Base-by-base conservation (phyloP, 2,329 filamentous ascomycete genomes). In the Zymoseptoria pseudotritici region DNA sequence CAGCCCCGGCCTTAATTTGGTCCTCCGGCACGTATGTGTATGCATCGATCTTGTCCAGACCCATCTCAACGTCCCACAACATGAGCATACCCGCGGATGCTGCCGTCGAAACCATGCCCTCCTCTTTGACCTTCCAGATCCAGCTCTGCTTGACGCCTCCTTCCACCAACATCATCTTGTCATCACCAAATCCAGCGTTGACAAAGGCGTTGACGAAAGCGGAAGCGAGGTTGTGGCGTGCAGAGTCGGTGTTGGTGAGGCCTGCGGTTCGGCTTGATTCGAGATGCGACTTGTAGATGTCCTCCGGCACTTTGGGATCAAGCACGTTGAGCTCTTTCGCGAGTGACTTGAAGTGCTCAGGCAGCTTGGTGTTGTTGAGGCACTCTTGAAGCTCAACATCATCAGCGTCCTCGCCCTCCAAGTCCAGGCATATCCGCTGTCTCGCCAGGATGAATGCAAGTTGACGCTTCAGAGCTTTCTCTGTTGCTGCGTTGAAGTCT, bases 101-200 rank as follows among this genome's bases (percentile, higher is more conserved):
- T 49, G 95, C 89, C 0, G 93, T 97, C 1, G 94, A 97, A 76
- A 96, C 83, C 91, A 96, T 96, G 65, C 94, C 94, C 70, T 97
- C 92, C 50, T 95, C 91, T 77, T 99, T 99, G 20, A 95, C 97
- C 80, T 97, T 99, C 91, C 91, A 99, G 4, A 99, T 90, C 93
- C 94, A 99, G 64, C 88, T 90, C 69, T 89, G 87, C 79, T 96
- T 95, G 64, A 91, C 87, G 61, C 74, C 76, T 36, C 90, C 87
- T 20, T 94, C 88, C 50, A 91, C 87, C 60, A 97, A 80, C 93
- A 99, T 97, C 85, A 99, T 89, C 81, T 97, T 97, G 76, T 99
- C 94, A 60, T 92, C 89, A 51, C 91, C 90, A 69, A 91, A 99
- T 31, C 94, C 94, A 57, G 94, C 92, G 68, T 99, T 99, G 63